Evolutionary conservation across 2,329 filamentous ascomycete genomes (phyloP), one percentile per base, ranked within the genome.

Genomic region (Rhynchosporium graminicola): DNA sequence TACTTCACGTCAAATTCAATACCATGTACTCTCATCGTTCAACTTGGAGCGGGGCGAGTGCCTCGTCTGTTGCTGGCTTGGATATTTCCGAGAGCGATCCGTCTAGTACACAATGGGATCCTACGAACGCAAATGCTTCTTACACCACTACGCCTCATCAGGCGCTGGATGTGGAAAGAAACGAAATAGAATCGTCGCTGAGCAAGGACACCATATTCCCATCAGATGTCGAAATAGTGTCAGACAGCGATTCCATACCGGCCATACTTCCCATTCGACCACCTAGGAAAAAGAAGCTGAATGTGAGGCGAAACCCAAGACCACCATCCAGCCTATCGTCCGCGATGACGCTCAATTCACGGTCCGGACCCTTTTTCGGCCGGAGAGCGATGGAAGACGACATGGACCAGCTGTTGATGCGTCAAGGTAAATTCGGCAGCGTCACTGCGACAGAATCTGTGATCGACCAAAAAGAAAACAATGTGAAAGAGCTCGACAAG

Each of bases 401-500:
- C 43, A 26, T 26, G 43, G 43, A 20, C 5, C 15, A 26, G 43
- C n/a, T 20, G 3, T n/a, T 46, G 43, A 46, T 46, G 43, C 15
- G 26, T 46, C 43, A 46, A 46, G 13, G n/a, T n/a, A 26, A 46
- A 6, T 46, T 46, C n/a, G 43, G 43, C 43, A 46, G 43, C 43
- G 43, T 46, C 43, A 46, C 43, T n/a, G 43, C 15, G n/a, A n/a
- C 26, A 46, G 43, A 26, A 13, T 46, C 43, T 46, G n/a, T 46
- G 13, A 45, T 4, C 42, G 42, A 45, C 43, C 43, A 20, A n/a
- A 46, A 46, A 9, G 43, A 26, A n/a, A 46, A 46, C 43, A 26
- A 46, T n/a, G 43, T 46, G 43, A 46, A 46, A 46, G 43, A 46
- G 43, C 43, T 46, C 43, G 43, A 46, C 43, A 46, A 46, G 43